Percentiles rank a stretch among this genome's conserved stretches.
phyloP scores from a whole-genome alignment of 371 early-diverging fungal species.

The Zopfochytrium polystomum region DNA sequence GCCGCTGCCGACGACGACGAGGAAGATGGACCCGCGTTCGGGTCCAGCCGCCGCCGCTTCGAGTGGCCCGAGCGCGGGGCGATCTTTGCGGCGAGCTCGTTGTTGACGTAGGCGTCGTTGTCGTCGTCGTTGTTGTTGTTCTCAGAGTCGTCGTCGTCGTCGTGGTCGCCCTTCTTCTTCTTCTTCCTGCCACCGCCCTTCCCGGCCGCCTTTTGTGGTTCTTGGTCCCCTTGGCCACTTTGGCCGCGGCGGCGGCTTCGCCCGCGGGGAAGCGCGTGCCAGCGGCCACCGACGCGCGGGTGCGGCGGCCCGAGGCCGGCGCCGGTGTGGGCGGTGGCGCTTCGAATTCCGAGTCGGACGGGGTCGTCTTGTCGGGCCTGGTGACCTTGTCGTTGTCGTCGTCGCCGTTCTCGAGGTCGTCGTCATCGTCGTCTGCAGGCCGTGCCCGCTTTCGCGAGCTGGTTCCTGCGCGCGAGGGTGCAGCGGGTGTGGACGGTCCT shows the following conservation, averaged over 20 bases:
- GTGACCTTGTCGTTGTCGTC: not conserved
- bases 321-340: too few relatives aligned
- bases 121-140: conserved; percentile 34
- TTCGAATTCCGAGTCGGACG: too few relatives aligned
- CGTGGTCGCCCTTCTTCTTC: conserved; percentile 31
- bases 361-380: too few relatives aligned
- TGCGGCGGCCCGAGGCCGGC: too few relatives aligned
- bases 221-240: not conserved
- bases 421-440: conserved; percentile 4
- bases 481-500: not conserved
- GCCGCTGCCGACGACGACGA: too few relatives aligned
- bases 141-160: conserved; percentile 43
- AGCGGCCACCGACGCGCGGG: too few relatives aligned
- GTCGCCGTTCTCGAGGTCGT: conserved; percentile 2
- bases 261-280: too few relatives aligned
- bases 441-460: too few relatives aligned
- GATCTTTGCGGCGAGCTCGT: conserved; percentile 9
- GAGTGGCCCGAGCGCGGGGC: conserved; percentile 44
- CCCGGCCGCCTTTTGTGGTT: not conserved
- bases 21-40: too few relatives aligned
- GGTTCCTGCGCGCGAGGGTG: not conserved
- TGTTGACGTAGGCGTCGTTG: conserved; percentile 17
- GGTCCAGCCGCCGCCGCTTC: conserved; percentile 25
- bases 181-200: conserved; percentile 8
- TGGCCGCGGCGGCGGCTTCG: not conserved